Evolutionary conservation across 108 stramenopile genomes (phyloP).

Genomic region (Mayamaea pseudoterrestris): DNA sequence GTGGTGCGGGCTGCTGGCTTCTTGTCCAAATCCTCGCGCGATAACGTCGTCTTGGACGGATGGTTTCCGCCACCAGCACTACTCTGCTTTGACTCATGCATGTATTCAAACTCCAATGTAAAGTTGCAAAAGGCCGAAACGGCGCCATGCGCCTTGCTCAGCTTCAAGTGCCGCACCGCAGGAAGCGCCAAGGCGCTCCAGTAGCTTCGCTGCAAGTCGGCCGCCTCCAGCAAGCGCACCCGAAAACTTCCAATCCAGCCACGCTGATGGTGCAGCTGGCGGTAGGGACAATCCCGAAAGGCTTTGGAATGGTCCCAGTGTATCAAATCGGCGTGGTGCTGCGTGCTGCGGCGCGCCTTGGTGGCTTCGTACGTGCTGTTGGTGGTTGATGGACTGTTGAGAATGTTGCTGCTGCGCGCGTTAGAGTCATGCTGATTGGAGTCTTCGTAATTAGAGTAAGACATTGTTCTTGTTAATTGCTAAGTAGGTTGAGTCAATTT

Average conservation of each 20-base stretch:
- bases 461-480: no score
- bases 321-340: slow-evolving; percentile 28
- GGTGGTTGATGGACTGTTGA: no score
- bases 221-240: slow-evolving; percentile 56
- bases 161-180: slow-evolving; percentile 50
- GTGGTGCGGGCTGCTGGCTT: not conserved
- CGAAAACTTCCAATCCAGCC: slow-evolving; percentile 54
- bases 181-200: slow-evolving; percentile 69
- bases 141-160: slow-evolving; percentile 60
- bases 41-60: not conserved
- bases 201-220: slow-evolving; percentile 43
- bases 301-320: slow-evolving; percentile 29
- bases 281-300: slow-evolving; percentile 50
- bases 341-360: slow-evolving; percentile 21
- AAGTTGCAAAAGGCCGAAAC: slow-evolving; percentile 49
- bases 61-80: slow-evolving; percentile 6
- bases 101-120: slow-evolving; percentile 29
- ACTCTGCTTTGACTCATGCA: no score
- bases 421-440: no score
- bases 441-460: no score
- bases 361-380: slow-evolving; percentile 33
- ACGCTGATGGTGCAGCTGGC: slow-evolving; percentile 65
- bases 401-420: no score
- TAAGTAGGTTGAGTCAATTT: no score
- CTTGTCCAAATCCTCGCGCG: slow-evolving; percentile 1